Conservation (phyloP, 2,329 filamentous ascomycete species). For the Exophiala oligosperma region DNA sequence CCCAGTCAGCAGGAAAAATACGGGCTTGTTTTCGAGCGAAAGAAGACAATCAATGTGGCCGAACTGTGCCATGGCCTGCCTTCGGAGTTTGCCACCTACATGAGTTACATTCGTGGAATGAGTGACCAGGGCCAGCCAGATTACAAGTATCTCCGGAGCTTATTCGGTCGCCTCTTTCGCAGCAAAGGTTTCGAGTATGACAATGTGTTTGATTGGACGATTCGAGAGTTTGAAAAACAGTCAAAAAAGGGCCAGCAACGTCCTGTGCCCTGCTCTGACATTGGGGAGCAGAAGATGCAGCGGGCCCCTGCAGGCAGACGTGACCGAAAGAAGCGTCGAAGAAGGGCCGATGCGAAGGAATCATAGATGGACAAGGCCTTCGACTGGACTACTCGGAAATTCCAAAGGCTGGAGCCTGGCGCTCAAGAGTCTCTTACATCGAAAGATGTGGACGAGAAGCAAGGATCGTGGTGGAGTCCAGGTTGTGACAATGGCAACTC, state of each 20-base stretch:
- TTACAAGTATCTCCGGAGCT: slow-evolving; percentile 26
- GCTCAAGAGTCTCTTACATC: no score
- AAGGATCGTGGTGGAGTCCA: no score
- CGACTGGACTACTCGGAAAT: not conserved
- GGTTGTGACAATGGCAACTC: no score
- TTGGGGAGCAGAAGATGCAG: no score
- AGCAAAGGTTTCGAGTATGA: slow-evolving; percentile 26
- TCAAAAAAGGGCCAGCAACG: slow-evolving; percentile 3
- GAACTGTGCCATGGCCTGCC: slow-evolving; percentile 29
- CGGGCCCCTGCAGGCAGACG: no score
- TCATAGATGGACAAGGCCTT: no score
- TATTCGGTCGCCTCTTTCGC: slow-evolving; percentile 26
- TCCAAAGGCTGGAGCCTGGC: not conserved
- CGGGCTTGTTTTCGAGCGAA: slow-evolving; percentile 24
- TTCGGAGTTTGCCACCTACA: slow-evolving; percentile 26
- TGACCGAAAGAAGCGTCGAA: no score
- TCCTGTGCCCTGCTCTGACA: no score
- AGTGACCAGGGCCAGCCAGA: slow-evolving; percentile 21
- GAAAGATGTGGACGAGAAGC: no score
- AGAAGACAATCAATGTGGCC: slow-evolving; percentile 25
- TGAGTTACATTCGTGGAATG: slow-evolving; percentile 23
- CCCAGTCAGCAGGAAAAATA: slow-evolving; percentile 12
- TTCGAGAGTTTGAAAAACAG: not conserved
- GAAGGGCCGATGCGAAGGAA: no score
- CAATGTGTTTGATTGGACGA: slow-evolving; percentile 30